Percentiles rank a stretch among this genome's conserved stretches.
Evolutionary conservation across 2,329 filamentous ascomycete species (phyloP).

Genomic region (Fusarium incarnatum): DNA sequence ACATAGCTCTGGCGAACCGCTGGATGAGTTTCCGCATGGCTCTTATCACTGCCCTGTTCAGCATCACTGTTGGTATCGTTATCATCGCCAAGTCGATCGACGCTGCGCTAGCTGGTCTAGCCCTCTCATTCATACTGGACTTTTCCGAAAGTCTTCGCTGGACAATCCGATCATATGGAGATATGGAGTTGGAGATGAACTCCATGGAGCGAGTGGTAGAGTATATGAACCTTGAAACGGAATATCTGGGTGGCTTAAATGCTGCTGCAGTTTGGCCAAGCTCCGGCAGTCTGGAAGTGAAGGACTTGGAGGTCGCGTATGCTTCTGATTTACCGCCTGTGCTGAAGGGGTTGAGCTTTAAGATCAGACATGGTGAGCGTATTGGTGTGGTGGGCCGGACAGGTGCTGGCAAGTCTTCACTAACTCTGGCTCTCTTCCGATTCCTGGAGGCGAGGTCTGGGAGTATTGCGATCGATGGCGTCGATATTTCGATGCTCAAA

Average conservation of each 20-base stretch:
- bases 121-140: conserved; percentile 76
- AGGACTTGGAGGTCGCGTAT: conserved; percentile 77
- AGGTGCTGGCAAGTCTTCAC: conserved; percentile 79
- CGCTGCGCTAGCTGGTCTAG: conserved; percentile 78
- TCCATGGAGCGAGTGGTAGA: conserved; percentile 80
- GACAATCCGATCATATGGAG: conserved; percentile 74
- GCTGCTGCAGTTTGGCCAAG: conserved; percentile 79
- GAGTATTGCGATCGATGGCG: conserved; percentile 74
- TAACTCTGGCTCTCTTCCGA: conserved; percentile 80
- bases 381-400: conserved; percentile 81
- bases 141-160: conserved; percentile 73
- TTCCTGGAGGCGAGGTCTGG: conserved; percentile 77
- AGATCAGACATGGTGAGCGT: conserved; percentile 71
- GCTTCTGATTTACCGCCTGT: conserved; percentile 76
- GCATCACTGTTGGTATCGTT: conserved; percentile 70
- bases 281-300: conserved; percentile 75
- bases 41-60: conserved; percentile 74
- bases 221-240: conserved; percentile 75
- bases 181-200: conserved; percentile 81
- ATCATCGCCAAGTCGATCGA: conserved; percentile 73
- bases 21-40: conserved; percentile 81
- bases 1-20: conserved; percentile 76
- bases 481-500: conserved; percentile 78
- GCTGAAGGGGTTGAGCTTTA: conserved; percentile 74
- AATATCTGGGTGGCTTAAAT: conserved; percentile 70